Evolutionary conservation across 2,329 filamentous ascomycete species (phyloP).

Genomic region (Diaporthe destruens): DNA sequence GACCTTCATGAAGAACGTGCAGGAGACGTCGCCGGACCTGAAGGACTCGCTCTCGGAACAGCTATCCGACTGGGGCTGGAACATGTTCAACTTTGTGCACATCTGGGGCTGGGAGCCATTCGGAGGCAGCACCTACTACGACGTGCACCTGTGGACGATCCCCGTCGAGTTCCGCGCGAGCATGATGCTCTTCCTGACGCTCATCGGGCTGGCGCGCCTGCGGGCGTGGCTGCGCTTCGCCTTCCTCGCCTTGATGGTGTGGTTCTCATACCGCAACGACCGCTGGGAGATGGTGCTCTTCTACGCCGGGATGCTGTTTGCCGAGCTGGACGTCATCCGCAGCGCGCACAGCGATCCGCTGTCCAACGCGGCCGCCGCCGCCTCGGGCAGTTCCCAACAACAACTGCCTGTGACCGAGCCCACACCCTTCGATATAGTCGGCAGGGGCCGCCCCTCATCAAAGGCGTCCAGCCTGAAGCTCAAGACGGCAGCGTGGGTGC

Average conservation of each 20-base stretch:
- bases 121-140: constrained; percentile 64
- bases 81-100: constrained; percentile 64
- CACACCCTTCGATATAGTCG: constrained; percentile 33
- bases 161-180: constrained; percentile 71
- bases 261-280: constrained; percentile 60
- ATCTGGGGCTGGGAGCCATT: constrained; percentile 64
- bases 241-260: constrained; percentile 56
- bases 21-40: constrained; percentile 60
- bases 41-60: constrained; percentile 56
- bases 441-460: constrained; percentile 14
- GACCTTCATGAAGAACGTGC: constrained; percentile 60
- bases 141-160: constrained; percentile 73
- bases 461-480: constrained; percentile 15
- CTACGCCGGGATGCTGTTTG: constrained; percentile 65
- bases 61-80: constrained; percentile 59
- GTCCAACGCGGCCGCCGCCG: constrained; percentile 38
- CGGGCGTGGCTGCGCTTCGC: constrained; percentile 57
- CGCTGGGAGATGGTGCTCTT: constrained; percentile 70
- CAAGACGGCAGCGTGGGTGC: constrained; percentile 51
- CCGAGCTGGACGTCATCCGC: constrained; percentile 66
- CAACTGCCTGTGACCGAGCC: constrained; percentile 26
- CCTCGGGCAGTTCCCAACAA: constrained; percentile 21
- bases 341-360: constrained; percentile 55
- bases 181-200: constrained; percentile 67
- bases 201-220: constrained; percentile 63